Base-by-base conservation (phyloP, 2,329 filamentous ascomycete species). In the Cladosporium sp. region DNA sequence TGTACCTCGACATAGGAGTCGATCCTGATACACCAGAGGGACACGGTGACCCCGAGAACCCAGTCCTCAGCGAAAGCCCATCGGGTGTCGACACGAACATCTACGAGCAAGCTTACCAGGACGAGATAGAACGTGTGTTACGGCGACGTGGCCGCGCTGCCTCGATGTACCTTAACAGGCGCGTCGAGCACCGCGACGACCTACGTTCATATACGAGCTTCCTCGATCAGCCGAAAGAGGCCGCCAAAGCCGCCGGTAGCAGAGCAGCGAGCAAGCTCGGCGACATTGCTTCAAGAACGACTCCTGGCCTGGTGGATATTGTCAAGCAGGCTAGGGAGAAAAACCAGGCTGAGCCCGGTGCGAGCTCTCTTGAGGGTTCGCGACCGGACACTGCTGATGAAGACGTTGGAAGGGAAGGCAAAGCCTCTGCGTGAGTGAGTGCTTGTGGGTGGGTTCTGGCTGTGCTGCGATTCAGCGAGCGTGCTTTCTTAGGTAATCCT, bases 91-190 rank as follows among this genome's bases (percentile, higher is more conserved):
- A 96, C 67, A 92, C 92, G 71, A 89, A 95, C 74, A 89, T 98
- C 65, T 97, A 97, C 76, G 92, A 96, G 76, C 87, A 86, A 0
- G 94, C 94, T 0, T 97, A 96, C 75, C 88, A 91, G 73, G 86
- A 91, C 67, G 92, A 97, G 78, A 86, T 95, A 30, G 85, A 90
- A 66, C 85, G 89, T 18, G 94, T 97, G 72, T 79, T 85, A 32
- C 77, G 80, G 68, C 74, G 79, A 67, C 73, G 81, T 70, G 79
- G 82, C 65, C 76, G 79, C 28, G 73, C 76, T 36, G 82, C 88
- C 1, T 88, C 83, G 21, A 81, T 91, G 18, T 90, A 89, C 66
- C 77, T 84, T 14, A 83, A 79, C 0, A 76, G 82, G 14, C 76
- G 82, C 34, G 81, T 84, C 28, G 82, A 84, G 64, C 78, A 81